phyloP scores from a whole-genome alignment of 768 basidiomycete genomes.

The Termitomyces sp. region DNA sequence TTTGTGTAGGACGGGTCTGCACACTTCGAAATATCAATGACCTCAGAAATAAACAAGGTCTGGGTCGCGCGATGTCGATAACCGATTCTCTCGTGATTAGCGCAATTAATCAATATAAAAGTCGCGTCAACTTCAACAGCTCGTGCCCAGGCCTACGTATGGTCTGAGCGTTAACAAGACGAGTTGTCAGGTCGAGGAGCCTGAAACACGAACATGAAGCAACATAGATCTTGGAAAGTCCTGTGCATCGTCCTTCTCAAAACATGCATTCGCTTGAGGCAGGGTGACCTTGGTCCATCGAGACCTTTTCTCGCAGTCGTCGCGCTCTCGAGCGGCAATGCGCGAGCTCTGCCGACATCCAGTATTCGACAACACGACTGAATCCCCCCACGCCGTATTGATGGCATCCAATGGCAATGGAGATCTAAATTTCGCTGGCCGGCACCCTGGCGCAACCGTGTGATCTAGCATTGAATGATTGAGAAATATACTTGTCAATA shows the following conservation, averaged over 20 bases:
- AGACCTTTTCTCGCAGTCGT: background rate
- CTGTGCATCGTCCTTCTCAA: background rate
- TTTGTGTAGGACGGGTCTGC: constrained; percentile 11
- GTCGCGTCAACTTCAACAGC: constrained; percentile 10
- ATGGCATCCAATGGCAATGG: background rate
- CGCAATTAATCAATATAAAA: constrained; percentile 15
- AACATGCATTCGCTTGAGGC: background rate
- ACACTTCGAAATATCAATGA: constrained; percentile 9
- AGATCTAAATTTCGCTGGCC: background rate
- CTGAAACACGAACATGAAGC: background rate
- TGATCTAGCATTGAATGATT: background rate
- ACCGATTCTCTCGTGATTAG: constrained; percentile 15
- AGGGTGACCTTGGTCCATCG: background rate
- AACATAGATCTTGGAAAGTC: background rate
- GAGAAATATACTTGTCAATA: background rate
- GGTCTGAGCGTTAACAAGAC: background rate
- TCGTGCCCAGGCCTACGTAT: constrained; percentile 13
- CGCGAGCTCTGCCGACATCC: background rate
- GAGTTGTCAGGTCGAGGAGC: background rate
- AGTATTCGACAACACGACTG: background rate
- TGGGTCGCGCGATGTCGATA: constrained; percentile 14
- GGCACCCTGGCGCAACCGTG: background rate
- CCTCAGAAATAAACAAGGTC: constrained; percentile 15
- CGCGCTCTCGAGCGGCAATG: background rate
- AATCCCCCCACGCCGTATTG: background rate